Evolutionary conservation across 352 stramenopile species (phyloP).

Genomic region (Phytopythium delawarense): DNA sequence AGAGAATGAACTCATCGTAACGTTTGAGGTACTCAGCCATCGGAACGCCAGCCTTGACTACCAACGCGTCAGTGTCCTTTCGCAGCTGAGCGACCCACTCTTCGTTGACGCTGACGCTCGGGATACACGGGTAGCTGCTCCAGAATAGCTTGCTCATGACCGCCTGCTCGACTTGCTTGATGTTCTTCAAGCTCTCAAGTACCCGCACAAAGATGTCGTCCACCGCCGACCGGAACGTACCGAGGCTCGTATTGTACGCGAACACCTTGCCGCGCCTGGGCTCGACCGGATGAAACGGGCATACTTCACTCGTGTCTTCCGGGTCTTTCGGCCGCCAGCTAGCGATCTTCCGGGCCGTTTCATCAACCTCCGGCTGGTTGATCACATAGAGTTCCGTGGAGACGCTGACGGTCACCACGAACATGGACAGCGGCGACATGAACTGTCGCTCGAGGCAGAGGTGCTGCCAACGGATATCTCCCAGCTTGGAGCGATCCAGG

Average conservation of each 20-base stretch:
- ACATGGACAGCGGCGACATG: conserved; percentile 53
- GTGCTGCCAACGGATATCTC: conserved; percentile 77
- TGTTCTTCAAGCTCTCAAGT: conserved; percentile 76
- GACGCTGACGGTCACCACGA: conserved; percentile 67
- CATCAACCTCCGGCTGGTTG: conserved; percentile 73
- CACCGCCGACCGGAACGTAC: conserved; percentile 50
- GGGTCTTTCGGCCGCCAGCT: conserved; percentile 66
- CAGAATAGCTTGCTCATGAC: conserved; percentile 96
- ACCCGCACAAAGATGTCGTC: conserved; percentile 77
- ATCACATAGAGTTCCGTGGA: conserved; percentile 70
- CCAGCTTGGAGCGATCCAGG: conserved; percentile 51
- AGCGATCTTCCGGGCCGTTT: conserved; percentile 34
- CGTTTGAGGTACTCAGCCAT: conserved; percentile 75
- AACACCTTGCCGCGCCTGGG: conserved; percentile 50
- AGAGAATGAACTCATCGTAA: conserved; percentile 83
- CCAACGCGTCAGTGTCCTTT: conserved; percentile 45
- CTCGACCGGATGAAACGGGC: conserved; percentile 42
- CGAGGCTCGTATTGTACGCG: conserved; percentile 61
- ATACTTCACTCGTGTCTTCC: conserved; percentile 60
- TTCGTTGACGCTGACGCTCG: conserved; percentile 80
- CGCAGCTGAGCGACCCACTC: conserved; percentile 71
- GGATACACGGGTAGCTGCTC: conserved; percentile 89
- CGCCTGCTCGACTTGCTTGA: conserved; percentile 86
- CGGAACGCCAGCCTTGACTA: conserved; percentile 55
- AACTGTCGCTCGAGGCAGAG: conserved; percentile 69